These are phyloP conservation scores for Ophiocytium majus DNA, from an alignment of 352 stramenopile genomes.

Conservation along the genomic window DNA sequence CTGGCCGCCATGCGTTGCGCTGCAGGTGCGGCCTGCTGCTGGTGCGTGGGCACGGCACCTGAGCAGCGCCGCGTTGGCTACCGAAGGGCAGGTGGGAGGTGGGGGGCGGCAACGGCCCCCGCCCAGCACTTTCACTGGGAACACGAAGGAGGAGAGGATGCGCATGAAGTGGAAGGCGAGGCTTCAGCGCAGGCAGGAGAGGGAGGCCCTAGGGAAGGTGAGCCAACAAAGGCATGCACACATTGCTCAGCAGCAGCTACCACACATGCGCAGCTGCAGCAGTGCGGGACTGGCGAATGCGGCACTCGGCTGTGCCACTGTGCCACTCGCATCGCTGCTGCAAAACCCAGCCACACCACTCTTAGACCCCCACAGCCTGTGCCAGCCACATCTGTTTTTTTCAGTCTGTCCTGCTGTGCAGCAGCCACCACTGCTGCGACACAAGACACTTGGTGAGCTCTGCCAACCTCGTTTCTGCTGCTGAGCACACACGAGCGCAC, in stretches of 20 bases:
- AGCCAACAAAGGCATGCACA: too few relatives aligned
- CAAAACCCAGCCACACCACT: not conserved
- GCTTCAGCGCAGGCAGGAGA: not conserved
- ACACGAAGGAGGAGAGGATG: slow-evolving; percentile 1
- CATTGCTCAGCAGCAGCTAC: too few relatives aligned
- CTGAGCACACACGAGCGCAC: too few relatives aligned
- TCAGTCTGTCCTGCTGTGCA: too few relatives aligned
- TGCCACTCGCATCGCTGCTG: not conserved
- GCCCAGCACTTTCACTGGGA: not conserved
- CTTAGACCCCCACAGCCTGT: not conserved
- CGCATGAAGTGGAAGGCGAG: slow-evolving; percentile 8
- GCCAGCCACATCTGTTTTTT: not conserved
- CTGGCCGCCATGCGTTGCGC: too few relatives aligned
- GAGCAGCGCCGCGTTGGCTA: not conserved
- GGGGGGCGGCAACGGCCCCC: not conserved
- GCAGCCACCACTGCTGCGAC: too few relatives aligned
- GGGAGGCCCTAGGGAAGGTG: not conserved
- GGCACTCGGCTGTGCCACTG: not conserved
- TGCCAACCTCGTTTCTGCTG: too few relatives aligned
- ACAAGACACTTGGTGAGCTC: too few relatives aligned
- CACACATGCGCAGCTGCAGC: too few relatives aligned
- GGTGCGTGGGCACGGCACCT: not conserved
- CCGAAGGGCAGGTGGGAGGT: not conserved
- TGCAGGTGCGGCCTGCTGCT: too few relatives aligned
- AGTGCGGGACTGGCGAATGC: not conserved